Evolutionary conservation across 75 land plant species (phyloP).

Genomic region (Cryptomeria japonica): DNA sequence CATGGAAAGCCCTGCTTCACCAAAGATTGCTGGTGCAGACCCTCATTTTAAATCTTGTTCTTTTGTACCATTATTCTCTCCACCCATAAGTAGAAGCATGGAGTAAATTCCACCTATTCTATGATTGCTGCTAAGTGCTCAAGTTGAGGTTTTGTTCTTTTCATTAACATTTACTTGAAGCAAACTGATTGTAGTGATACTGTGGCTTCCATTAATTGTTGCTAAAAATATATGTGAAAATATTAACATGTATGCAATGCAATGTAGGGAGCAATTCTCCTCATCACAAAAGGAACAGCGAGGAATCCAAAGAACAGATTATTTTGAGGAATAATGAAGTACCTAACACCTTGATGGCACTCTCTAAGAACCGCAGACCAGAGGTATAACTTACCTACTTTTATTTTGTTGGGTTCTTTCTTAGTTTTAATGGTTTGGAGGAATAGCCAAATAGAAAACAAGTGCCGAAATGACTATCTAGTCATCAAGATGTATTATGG

Average conservation of each 20-base stretch:
- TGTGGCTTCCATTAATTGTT: not conserved
- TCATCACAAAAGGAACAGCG: not conserved
- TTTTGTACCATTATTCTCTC: not conserved
- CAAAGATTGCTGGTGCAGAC: no score
- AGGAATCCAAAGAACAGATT: not conserved
- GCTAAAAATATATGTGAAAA: not conserved
- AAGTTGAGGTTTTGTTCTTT: not conserved
- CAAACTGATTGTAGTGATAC: no score
- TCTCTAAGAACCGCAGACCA: not conserved
- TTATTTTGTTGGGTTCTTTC: no score
- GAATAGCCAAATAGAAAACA: not conserved
- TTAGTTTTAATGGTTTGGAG: no score
- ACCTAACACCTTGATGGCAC: not conserved
- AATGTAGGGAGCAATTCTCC: constrained; percentile 2
- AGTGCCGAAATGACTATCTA: no score
- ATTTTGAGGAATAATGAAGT: not conserved
- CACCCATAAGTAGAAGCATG: not conserved
- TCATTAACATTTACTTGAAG: not conserved
- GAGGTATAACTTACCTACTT: not conserved
- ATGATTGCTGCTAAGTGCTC: not conserved
- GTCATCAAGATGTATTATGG: no score
- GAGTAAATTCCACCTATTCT: not conserved
- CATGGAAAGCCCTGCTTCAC: no score
- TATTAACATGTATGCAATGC: not conserved
- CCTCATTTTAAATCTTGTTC: no score